Evolutionary conservation across 164 flowering plant genomes (phyloP).

Genomic region (Protea cynaroides): DNA sequence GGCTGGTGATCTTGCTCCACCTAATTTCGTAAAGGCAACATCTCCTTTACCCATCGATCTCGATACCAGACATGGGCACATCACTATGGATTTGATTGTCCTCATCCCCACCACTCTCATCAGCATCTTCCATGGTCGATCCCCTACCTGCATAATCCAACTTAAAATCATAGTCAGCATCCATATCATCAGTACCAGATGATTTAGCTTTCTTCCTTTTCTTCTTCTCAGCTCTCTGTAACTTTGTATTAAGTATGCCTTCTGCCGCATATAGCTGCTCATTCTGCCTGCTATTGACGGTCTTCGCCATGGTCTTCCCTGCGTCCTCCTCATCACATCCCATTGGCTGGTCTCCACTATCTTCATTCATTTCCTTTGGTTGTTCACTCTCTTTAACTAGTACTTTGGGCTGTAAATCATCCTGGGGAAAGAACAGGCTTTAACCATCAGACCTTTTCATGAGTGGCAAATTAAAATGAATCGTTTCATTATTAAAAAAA

Average conservation of each 20-base stretch:
- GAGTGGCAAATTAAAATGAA: not conserved
- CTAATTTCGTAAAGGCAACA: no score
- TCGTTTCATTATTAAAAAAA: no score
- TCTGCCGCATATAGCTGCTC: slow-evolving; percentile 71
- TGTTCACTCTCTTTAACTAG: slow-evolving; percentile 16
- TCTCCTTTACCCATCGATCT: slow-evolving; percentile 15
- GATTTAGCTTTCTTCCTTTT: slow-evolving; percentile 54
- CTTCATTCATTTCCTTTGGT: slow-evolving; percentile 13
- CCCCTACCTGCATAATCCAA: slow-evolving; percentile 41
- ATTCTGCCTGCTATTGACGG: slow-evolving; percentile 44
- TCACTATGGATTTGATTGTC: slow-evolving; percentile 15
- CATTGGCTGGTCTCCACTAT: slow-evolving; percentile 46
- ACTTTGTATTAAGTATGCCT: slow-evolving; percentile 71
- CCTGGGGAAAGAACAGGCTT: slow-evolving; percentile 21
- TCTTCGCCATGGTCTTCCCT: slow-evolving; percentile 23
- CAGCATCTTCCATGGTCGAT: slow-evolving; percentile 31
- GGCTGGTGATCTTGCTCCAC: no score
- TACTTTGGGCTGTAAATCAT: slow-evolving; percentile 22
- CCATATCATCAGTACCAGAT: slow-evolving; percentile 35
- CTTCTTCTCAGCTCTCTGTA: slow-evolving; percentile 67
- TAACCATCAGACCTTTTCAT: not conserved
- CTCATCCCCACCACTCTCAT: slow-evolving; percentile 22
- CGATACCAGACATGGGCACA: slow-evolving; percentile 37
- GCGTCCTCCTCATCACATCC: slow-evolving; percentile 33
- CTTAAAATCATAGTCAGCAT: slow-evolving; percentile 56